Evolutionary conservation across 2,329 filamentous ascomycete genomes (phyloP).

Genomic region (Sclerotinia nivalis): DNA sequence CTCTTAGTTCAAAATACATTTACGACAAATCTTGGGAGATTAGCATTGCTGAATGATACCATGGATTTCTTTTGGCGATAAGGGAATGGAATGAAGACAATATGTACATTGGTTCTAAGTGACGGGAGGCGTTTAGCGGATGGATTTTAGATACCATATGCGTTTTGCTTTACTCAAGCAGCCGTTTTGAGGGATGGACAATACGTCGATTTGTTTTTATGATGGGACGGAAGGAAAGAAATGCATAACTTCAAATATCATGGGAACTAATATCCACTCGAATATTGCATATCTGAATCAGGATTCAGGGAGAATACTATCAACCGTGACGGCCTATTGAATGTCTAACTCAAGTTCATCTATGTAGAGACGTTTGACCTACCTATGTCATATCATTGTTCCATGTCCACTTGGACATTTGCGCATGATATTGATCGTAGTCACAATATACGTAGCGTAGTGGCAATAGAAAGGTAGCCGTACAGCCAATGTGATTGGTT

Average conservation of each 20-base stretch:
- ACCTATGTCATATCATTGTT: not conserved
- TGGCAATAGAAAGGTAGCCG: not conserved
- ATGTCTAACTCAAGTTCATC: not conserved
- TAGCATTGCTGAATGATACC: not conserved
- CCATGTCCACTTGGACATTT: not conserved
- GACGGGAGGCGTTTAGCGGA: not conserved
- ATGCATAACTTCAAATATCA: not conserved
- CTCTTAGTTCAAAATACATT: not conserved
- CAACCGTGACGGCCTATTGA: not conserved
- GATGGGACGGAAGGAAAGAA: not conserved
- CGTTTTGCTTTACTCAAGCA: not conserved
- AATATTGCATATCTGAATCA: not conserved
- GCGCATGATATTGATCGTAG: not conserved
- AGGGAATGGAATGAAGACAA: not conserved
- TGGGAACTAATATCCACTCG: not conserved
- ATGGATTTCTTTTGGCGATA: not conserved
- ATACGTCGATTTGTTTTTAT: not conserved
- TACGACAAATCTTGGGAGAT: not conserved
- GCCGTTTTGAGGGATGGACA: not conserved
- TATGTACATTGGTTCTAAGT: not conserved
- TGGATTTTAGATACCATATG: conserved; percentile 3
- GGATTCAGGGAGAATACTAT: not conserved
- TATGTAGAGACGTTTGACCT: not conserved
- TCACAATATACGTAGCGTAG: not conserved
- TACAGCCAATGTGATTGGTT: not conserved